Base-by-base conservation (phyloP, 1,284 basidiomycete genomes). In the Tausonia pullulans region DNA sequence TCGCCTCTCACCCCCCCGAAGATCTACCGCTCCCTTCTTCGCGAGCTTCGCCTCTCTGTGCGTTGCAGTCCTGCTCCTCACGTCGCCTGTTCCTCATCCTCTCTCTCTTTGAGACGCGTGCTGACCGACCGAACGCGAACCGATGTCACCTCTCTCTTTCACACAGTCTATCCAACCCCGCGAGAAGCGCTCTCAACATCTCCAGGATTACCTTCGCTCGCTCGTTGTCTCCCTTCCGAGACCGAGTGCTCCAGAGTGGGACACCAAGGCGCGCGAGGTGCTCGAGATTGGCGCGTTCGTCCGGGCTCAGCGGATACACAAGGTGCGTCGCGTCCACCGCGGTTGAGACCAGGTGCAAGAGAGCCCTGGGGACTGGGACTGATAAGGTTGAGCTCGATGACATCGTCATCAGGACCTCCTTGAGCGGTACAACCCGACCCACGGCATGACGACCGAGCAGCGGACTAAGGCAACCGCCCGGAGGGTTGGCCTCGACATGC, bases 361-460 rank as follows among this genome's bases (percentile, higher is more conserved):
- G 16, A 11, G 49, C 49, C 11, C 11, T 11, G 49, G 49, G 49
- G 49, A n/a, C n/a, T 51, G 27, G 27, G 27, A 27, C 27, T 27
- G 27, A 27, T 27, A 27, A 27, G 27, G 27, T 3, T 2, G 5
- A 54, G 40, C 59, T 61, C 48, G 43, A 27, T 81, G 81, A 75
- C 81, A 80, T 55, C 58, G 61, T 16, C 41, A 64, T 3, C 66
- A 91, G 88, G 79, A 79, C 27, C 77, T 92, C 52, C 75, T 93
- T 65, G 86, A 88, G 67, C 80, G 89, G 64, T 96, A 96, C 78
- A 94, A 93, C 74, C 91, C 93, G 0, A 78, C 88, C 10, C 77
- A 86, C 59, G 87, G 88, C 70, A 81, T 93, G 71, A 85, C 88
- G 0, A 78, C 81, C 39, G 83, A 90, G 71, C 90, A 94, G 72